Base-by-base conservation (phyloP, 345 rosid genomes). In the Boechera retrofracta region DNA sequence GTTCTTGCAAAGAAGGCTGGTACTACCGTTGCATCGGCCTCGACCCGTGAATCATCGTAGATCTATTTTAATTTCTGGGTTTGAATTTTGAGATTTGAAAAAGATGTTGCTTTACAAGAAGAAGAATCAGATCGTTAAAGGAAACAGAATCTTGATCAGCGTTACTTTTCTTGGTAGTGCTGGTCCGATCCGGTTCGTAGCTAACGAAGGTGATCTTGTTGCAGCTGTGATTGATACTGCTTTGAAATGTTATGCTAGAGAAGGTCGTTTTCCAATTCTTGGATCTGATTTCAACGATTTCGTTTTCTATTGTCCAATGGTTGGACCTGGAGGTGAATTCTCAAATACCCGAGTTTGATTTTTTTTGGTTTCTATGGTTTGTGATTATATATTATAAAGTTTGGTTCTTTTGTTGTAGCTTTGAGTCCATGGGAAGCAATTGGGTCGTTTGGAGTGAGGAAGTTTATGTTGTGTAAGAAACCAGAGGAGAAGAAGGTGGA, bases 1-100 rank as follows among this genome's bases (percentile, higher is more conserved):
- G 93, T 38, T 92, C 97, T 73, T 92, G 98, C 93, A 94, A 90
- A 77, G 91, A 88, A 79, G 97, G 93, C 88, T 94, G 98, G 98
- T 94, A 90, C 93, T 87, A 72, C 71, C 98, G 98, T 85, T 94
- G 98, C 95, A 79, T 89, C 67, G 97, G 97, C 81, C 76, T 90
- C 77, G 97, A 94, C 95, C 98, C 98, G 56, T 92, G 79, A 44
- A 53, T 16, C 8, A 28, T 12, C 24, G 16, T 13, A 12, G 66
- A 51, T 67, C 58, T 21, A 24, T 21, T 39, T 48, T 28, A 6
- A 9, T 53, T 33, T 58, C 21, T 15, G 38, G 24, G 15, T 18
- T 41, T 28, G 10, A 13, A 6, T 44, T 56, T 62, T 39, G 15
- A 16, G 9, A 16, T 32, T 9, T 12, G 49, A 0, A 56, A 36